Evolutionary conservation across 176 grass and related monocot genomes (phyloP).

Genomic region (Sorghum bicolor): Sorghum_bicolor_NCBIv3 NC_012878.2:3353501-3354000

Average conservation of each 20-base stretch:
- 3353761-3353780: background rate
- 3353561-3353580: conserved; percentile 89
- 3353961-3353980: background rate
- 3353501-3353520: too few relatives aligned
- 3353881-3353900: conserved; percentile 9
- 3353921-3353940: background rate
- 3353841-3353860: conserved; percentile 19
- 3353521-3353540: background rate
- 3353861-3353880: background rate
- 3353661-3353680: conserved; percentile 23
- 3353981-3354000: too few relatives aligned
- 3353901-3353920: background rate
- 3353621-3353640: conserved; percentile 56
- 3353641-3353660: conserved; percentile 30
- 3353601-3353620: conserved; percentile 68
- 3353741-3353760: conserved; percentile 37
- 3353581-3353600: conserved; percentile 75
- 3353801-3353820: conserved; percentile 33
- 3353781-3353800: background rate
- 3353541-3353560: conserved; percentile 7
- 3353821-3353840: conserved; percentile 1
- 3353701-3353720: background rate
- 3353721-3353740: conserved; percentile 27
- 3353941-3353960: background rate
- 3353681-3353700: conserved; percentile 6